Conservation (phyloP, 78 protist genomes). For the Dictyostelium discoideum region dicty_2.7 NC_007091.3:1042501-1043000, state of each 20-base stretch:
- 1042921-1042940: background rate
- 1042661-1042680: background rate
- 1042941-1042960: background rate
- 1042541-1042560: slow-evolving; percentile 66
- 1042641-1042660: background rate
- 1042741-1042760: background rate
- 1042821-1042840: background rate
- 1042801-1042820: background rate
- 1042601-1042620: background rate
- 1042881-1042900: background rate
- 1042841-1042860: too few relatives aligned
- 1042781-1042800: background rate
- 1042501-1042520: slow-evolving; percentile 78
- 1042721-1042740: background rate
- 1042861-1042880: background rate
- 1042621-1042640: background rate
- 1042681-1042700: background rate
- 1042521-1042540: slow-evolving; percentile 60
- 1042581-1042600: slow-evolving; percentile 54
- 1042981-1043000: background rate
- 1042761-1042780: background rate
- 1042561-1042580: slow-evolving; percentile 70
- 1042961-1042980: background rate
- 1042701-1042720: background rate
- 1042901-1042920: background rate